Base-by-base conservation (phyloP, 768 basidiomycete genomes). In the Xerocomus spinulosus region DNA sequence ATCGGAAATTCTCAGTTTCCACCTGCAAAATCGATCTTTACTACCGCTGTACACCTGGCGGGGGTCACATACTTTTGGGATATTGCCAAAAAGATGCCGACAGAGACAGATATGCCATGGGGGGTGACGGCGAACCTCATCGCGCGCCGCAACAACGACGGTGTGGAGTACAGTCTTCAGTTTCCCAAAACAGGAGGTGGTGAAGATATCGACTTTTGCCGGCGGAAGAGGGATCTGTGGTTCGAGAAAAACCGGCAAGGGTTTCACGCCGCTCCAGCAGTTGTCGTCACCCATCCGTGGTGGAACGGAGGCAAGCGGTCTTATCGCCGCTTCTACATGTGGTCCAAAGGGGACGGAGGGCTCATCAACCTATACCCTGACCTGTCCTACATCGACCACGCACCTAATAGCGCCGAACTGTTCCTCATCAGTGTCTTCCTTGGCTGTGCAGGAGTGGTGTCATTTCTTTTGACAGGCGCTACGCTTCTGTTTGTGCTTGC, bases 131-230 rank as follows among this genome's bases (percentile, higher is more conserved):
- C 80, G 1, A 82, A 81, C 54, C 70, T 82, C 15, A 74, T 81
- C 20, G 69, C 69, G 5, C 73, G 77, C 3, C 73, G 77, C 20
- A 58, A 68, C 28, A 54, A 66, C 2, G 79, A 81, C 37, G 70
- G 66, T 0, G 68, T 81, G n/a, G 53, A 56, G 35, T 83, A 69
- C 55, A 69, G 75, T 52, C 57, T 69, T 15, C 58, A 56, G 5
- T 82, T 79, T 53, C 82, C 81, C 3, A 82, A 80, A 63, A 83
- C 80, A 4, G 79, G 81, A 1, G 80, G 82, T 3, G 82, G 81
- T 0, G 81, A 84, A 50, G 80, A 83, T 32, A 80, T 82, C 12
- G 76, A 82, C 54, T 81, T 76, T 53, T 79, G 78, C 49, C 66
- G 72, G n/a, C 61, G 61, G 50, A 80, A 78, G 49, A 69, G 77